Conservation (phyloP, 2,329 filamentous ascomycete species). For the Epichloe amarillans region DNA sequence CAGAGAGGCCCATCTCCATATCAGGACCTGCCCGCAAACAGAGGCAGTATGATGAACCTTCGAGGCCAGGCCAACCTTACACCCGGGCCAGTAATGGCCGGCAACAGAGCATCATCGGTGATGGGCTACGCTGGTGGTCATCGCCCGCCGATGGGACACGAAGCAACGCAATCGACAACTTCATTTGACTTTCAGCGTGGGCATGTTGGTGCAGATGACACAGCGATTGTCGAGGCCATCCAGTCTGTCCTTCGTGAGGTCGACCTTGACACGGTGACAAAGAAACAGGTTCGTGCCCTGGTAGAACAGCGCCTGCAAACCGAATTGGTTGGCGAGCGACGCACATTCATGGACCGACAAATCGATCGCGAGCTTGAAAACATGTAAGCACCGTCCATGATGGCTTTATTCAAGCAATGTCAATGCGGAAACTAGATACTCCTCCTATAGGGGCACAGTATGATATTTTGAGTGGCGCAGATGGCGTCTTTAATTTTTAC, state of each 20-base stretch:
- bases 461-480: background rate
- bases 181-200: constrained; percentile 50
- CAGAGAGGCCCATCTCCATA: constrained; percentile 43
- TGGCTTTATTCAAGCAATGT: background rate
- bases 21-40: constrained; percentile 38
- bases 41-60: constrained; percentile 50
- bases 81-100: constrained; percentile 24
- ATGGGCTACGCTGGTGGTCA: constrained; percentile 35
- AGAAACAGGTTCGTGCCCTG: constrained; percentile 87
- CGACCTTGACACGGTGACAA: constrained; percentile 92
- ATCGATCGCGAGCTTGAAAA: constrained; percentile 89
- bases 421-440: background rate
- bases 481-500: background rate
- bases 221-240: constrained; percentile 71
- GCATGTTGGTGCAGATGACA: constrained; percentile 59
- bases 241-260: constrained; percentile 73
- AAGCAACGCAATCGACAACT: constrained; percentile 34
- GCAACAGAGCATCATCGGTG: constrained; percentile 28
- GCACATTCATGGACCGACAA: constrained; percentile 78
- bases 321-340: constrained; percentile 72
- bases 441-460: background rate
- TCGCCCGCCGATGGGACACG: constrained; percentile 30
- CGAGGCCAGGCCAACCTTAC: constrained; percentile 35
- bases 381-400: constrained; percentile 49
- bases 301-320: constrained; percentile 90